These are phyloP conservation scores for Grigorovia transvaalensis DNA, from an alignment of 805 yeast genomes.

Conservation along the genomic window DNA sequence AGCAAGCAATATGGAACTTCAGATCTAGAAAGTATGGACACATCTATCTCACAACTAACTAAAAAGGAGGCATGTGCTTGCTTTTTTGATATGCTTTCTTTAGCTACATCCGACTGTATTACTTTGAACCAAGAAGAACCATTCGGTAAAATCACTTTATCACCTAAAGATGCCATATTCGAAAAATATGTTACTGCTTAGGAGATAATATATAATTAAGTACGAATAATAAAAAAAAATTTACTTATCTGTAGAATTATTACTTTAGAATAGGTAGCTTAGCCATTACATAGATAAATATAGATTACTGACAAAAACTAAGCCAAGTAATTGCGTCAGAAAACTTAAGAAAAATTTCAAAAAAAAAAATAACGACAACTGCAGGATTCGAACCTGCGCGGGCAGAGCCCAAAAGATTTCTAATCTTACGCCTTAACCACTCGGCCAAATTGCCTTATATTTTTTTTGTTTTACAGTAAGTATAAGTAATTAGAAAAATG, in stretches of 20 bases:
- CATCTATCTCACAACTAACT: conserved; percentile 2
- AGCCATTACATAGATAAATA: no score
- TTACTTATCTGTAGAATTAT: no score
- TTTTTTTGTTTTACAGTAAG: no score
- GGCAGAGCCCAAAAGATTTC: conserved; percentile 48
- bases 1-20: neutral
- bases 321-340: no score
- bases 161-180: conserved; percentile 34
- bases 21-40: neutral
- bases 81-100: conserved; percentile 73
- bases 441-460: conserved; percentile 42
- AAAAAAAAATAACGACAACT: conserved; percentile 44
- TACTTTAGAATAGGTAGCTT: no score
- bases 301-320: no score
- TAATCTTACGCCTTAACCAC: conserved; percentile 57
- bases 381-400: conserved; percentile 65
- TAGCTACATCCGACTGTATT: conserved; percentile 69
- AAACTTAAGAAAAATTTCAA: no score
- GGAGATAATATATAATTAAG: no score
- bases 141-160: conserved; percentile 50
- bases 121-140: conserved; percentile 47
- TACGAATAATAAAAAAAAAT: no score
- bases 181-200: conserved; percentile 18
- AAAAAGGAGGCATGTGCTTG: conserved; percentile 28
- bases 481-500: no score